Evolutionary conservation across 768 basidiomycete species (phyloP).

Genomic region (Neoboletus brunneissimus): DNA sequence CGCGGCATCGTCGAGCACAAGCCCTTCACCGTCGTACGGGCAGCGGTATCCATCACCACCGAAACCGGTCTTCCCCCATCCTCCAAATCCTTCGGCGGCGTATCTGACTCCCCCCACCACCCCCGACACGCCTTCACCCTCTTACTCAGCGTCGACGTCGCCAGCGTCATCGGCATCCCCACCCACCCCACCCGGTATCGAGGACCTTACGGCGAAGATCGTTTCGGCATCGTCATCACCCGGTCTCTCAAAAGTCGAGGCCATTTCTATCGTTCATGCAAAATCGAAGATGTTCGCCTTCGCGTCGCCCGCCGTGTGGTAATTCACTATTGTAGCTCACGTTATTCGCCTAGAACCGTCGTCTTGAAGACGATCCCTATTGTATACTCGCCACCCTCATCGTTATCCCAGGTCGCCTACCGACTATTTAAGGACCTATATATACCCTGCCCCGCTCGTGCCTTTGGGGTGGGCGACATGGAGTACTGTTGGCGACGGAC

Average conservation of each 20-base stretch:
- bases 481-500: constrained; percentile 20
- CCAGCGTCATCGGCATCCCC: constrained; percentile 63
- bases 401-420: constrained; percentile 9
- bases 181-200: constrained; percentile 53
- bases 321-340: constrained; percentile 28
- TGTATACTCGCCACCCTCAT: constrained; percentile 20
- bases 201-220: constrained; percentile 49
- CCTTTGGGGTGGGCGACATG: constrained; percentile 27
- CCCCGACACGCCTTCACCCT: constrained; percentile 55
- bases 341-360: constrained; percentile 23
- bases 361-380: constrained; percentile 31
- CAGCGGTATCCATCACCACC: constrained; percentile 33
- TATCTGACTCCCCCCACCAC: constrained; percentile 35
- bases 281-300: constrained; percentile 66
- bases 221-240: constrained; percentile 41
- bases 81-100: constrained; percentile 9
- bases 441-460: constrained; percentile 27
- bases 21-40: constrained; percentile 29
- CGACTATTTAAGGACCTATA: constrained; percentile 33
- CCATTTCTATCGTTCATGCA: constrained; percentile 31
- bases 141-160: constrained; percentile 50
- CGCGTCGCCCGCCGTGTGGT: constrained; percentile 62
- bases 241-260: constrained; percentile 20
- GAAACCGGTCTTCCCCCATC: constrained; percentile 23
- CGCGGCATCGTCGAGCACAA: constrained; percentile 30